Base-by-base conservation (phyloP, 208 protist genomes). In the Crithidia thermophila region DNA sequence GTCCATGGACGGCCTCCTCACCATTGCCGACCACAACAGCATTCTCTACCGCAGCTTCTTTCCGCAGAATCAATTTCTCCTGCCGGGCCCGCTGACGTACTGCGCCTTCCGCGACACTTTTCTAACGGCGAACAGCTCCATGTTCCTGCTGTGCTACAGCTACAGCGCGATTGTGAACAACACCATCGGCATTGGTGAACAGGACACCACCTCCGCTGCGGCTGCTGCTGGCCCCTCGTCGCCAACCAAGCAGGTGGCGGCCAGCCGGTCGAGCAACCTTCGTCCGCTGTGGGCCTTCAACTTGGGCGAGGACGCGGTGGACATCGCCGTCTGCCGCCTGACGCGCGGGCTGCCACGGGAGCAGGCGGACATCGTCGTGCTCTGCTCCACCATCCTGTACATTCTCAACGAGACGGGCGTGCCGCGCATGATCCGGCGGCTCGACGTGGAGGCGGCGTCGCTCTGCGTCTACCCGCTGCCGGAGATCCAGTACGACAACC, bases 1-100 rank as follows among this genome's bases (percentile, higher is more conserved):
- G 65, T 91, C 94, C 8, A 93, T 98, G 82, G 90, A 97, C 71
- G 94, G 94, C 18, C 72, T 84, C 28, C 70, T 96, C 13, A 92
- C 83, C 27, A 81, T 98, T 45, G 67, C 94, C 14, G 90, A 97
- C 50, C 90, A 94, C 68, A 88, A 92, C 36, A 85, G 87, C 31
- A 66, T 96, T 20, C 43, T 91, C 4, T 94, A 92, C 51, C 61
- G 69, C 28, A 80, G 87, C 28, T 85, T 91, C 66, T 59, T 97
- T 10, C 90, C 91, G 3, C 67, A 56, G 18, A 83, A 76, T 30
- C 79, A 94, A 52, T 90, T 97, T 75, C 82, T 96, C 0, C 34
- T 94, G 23, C 93, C 93, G 1, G 88, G 90, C 5, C 84, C 77
- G 34, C 65, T 95, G 16, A 49, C 75, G 2, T 97, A 96, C 78